Evolutionary conservation across 345 rosid species (phyloP).

Genomic region (Arabidopsis thaliana): DNA sequence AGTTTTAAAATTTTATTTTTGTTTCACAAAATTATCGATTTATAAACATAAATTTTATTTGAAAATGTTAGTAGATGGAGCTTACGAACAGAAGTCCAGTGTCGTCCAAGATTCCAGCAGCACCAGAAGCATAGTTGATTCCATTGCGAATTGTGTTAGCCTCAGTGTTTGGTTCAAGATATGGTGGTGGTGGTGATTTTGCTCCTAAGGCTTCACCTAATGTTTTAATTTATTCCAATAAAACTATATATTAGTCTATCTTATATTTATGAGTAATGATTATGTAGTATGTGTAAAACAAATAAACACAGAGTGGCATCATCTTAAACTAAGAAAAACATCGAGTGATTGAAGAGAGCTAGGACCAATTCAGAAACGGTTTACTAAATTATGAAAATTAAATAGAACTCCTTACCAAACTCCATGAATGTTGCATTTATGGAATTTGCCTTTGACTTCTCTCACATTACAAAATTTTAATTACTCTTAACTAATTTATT

Average conservation of each 20-base stretch:
- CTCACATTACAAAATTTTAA: neutral
- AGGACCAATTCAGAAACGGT: slow-evolving; percentile 17
- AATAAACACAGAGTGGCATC: slow-evolving; percentile 25
- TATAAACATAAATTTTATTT: neutral
- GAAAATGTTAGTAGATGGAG: neutral
- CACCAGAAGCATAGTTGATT: slow-evolving; percentile 64
- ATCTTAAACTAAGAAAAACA: slow-evolving; percentile 2
- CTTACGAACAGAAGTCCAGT: slow-evolving; percentile 59
- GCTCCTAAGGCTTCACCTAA: slow-evolving; percentile 59
- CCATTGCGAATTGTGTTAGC: slow-evolving; percentile 47
- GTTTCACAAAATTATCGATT: neutral
- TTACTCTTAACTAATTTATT: slow-evolving; percentile 14
- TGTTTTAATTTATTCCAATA: neutral
- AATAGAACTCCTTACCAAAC: slow-evolving; percentile 28
- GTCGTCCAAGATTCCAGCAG: slow-evolving; percentile 61
- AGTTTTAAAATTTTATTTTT: neutral
- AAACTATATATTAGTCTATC: neutral
- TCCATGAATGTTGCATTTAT: slow-evolving; percentile 30
- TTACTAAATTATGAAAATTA: neutral
- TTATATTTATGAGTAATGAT: neutral
- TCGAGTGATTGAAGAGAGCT: neutral
- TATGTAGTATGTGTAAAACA: neutral
- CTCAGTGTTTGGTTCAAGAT: slow-evolving; percentile 50
- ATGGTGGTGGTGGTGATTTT: slow-evolving; percentile 55
- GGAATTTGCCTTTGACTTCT: slow-evolving; percentile 27